These are phyloP conservation scores for Beauveria australis DNA, from an alignment of 2,329 filamentous ascomycete genomes.

Conservation along the genomic window DNA sequence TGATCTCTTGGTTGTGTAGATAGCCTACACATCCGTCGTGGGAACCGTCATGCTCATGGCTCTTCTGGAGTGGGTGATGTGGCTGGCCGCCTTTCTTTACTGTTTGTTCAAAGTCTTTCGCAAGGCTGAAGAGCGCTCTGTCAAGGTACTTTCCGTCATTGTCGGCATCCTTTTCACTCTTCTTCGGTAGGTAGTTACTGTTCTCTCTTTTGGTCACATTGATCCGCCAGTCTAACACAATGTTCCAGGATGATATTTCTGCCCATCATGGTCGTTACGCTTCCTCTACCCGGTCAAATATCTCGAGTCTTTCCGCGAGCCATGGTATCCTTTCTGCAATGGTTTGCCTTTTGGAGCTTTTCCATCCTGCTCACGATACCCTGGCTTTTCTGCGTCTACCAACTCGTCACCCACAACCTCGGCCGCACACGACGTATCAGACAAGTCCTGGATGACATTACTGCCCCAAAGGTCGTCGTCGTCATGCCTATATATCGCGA, in stretches of 20 bases:
- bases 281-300: conserved; percentile 69
- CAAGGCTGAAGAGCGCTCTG: conserved; percentile 84
- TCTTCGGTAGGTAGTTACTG: conserved; percentile 53
- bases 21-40: conserved; percentile 75
- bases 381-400: conserved; percentile 89
- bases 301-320: conserved; percentile 74
- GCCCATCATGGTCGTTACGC: conserved; percentile 87
- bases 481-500: conserved; percentile 98
- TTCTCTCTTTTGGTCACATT: background rate
- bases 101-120: conserved; percentile 80
- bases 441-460: conserved; percentile 71
- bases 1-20: conserved; percentile 42
- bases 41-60: conserved; percentile 77
- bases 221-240: conserved; percentile 9
- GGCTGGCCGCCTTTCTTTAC: conserved; percentile 89
- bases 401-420: conserved; percentile 78
- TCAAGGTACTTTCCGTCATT: conserved; percentile 66
- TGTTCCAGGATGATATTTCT: conserved; percentile 66
- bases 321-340: conserved; percentile 56
- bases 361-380: conserved; percentile 76
- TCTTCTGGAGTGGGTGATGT: conserved; percentile 86
- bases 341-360: conserved; percentile 95
- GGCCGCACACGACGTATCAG: conserved; percentile 77
- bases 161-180: conserved; percentile 63
- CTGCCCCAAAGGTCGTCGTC: conserved; percentile 87